Evolutionary conservation across 257 asterid genomes (phyloP).

Genomic region (Avicennia marina): DNA sequence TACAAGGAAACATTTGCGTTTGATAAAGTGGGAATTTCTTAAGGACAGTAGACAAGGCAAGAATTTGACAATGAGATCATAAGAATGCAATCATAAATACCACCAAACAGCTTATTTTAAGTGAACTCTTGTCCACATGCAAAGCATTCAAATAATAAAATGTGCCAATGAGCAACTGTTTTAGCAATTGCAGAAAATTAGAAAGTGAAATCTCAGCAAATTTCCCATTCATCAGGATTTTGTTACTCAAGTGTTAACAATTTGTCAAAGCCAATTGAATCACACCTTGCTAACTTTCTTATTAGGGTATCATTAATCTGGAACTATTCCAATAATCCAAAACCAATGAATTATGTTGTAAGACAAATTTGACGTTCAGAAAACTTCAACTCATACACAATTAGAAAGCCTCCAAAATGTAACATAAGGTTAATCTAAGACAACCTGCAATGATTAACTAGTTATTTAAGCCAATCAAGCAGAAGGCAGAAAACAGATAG

Average conservation of each 20-base stretch:
- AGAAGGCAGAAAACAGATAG: not conserved
- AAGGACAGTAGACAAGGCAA: not conserved
- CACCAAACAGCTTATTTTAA: too few species aligned
- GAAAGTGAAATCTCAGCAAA: not conserved
- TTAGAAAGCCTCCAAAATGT: not conserved
- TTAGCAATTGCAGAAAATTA: not conserved
- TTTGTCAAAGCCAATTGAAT: not conserved
- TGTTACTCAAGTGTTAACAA: not conserved
- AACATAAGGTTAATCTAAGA: conserved; percentile 3
- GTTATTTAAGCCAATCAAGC: not conserved
- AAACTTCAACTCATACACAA: not conserved
- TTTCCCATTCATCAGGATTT: not conserved
- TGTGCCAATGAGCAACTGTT: not conserved
- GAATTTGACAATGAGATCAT: not conserved
- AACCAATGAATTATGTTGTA: conserved; percentile 4
- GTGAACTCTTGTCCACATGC: too few species aligned
- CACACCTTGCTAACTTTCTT: not conserved
- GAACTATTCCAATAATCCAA: not conserved
- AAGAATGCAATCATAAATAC: not conserved
- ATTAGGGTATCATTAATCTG: not conserved
- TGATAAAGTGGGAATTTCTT: not conserved
- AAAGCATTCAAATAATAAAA: not conserved
- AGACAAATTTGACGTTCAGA: conserved; percentile 9
- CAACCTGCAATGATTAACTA: not conserved
- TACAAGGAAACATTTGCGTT: not conserved